Evolutionary conservation across 306 rosid genomes (phyloP).

Genomic region (Lupinus albus): DNA sequence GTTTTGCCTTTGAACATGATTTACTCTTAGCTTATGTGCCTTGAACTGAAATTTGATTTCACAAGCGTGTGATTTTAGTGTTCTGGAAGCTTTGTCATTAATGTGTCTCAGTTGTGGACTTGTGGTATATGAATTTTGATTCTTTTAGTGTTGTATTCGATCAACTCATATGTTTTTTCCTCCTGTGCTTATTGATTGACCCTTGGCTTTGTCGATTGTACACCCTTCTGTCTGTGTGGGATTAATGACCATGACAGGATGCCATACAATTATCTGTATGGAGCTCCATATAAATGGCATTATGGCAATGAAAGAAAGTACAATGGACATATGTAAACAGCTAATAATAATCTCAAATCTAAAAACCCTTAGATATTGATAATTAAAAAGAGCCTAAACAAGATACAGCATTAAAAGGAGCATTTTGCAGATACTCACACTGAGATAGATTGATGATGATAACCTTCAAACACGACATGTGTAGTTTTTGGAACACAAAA

Average conservation of each 20-base stretch:
- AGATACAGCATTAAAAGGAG: not conserved
- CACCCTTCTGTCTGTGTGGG: not conserved
- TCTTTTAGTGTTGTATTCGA: constrained; percentile 7
- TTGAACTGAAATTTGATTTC: constrained; percentile 4
- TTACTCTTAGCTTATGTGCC: not conserved
- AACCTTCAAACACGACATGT: not conserved
- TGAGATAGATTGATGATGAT: not conserved
- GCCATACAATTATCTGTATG: not conserved
- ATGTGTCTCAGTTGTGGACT: constrained; percentile 12
- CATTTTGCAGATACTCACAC: not conserved
- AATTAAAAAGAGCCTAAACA: no score
- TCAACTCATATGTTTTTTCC: not conserved
- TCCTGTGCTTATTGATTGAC: not conserved
- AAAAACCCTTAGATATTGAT: not conserved
- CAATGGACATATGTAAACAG: not conserved
- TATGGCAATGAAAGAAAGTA: not conserved
- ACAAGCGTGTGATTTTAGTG: not conserved
- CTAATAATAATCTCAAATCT: not conserved
- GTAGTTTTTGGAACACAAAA: not conserved
- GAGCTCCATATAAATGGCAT: not conserved
- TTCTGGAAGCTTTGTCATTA: constrained; percentile 1
- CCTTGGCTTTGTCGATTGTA: not conserved
- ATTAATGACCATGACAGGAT: constrained; percentile 6
- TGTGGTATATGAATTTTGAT: constrained; percentile 23
- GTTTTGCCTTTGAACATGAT: not conserved